A percentile compares a stretch with the other conserved stretches of the same genome.
These are phyloP conservation scores for Volvox reticuliferus DNA, from an alignment of 139 green algal genomes.

Conservation along the genomic window DNA sequence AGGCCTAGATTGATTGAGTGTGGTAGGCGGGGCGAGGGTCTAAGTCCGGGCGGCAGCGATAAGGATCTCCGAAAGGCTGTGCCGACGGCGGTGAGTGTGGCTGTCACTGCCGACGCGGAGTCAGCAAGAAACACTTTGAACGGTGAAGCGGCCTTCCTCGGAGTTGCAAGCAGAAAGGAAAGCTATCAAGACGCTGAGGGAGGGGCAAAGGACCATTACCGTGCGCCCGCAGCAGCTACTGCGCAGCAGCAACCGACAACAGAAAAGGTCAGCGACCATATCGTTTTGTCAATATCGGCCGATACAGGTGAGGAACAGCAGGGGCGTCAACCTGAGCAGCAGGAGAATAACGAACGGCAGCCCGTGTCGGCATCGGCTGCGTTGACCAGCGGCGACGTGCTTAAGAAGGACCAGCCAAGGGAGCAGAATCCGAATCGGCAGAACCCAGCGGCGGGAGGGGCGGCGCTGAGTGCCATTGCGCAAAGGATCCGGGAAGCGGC, in stretches of 20 bases:
- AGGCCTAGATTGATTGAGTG: no score
- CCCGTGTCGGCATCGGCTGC: neutral
- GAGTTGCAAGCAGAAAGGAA: no score
- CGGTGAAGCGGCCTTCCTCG: no score
- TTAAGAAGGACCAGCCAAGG: neutral
- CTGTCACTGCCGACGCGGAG: no score
- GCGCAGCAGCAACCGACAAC: neutral
- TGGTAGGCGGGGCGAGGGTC: no score
- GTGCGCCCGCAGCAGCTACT: neutral
- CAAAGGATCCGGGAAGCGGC: constrained; percentile 10
- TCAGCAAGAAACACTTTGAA: no score
- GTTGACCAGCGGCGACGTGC: neutral
- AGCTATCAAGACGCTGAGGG: no score
- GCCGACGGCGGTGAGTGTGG: no score
- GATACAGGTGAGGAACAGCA: neutral
- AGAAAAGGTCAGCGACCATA: neutral
- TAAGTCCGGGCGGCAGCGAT: no score
- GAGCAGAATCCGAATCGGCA: neutral
- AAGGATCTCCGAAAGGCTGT: no score
- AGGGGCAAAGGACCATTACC: no score
- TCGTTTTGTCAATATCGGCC: no score
- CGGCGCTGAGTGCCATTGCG: neutral
- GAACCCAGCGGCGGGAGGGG: neutral
- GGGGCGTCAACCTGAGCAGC: neutral
- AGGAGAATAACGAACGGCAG: neutral